A percentile compares a stretch with the other conserved stretches of the same genome.
Conservation (phyloP, 352 stramenopile genomes). For the Phytophthora capsici region DNA sequence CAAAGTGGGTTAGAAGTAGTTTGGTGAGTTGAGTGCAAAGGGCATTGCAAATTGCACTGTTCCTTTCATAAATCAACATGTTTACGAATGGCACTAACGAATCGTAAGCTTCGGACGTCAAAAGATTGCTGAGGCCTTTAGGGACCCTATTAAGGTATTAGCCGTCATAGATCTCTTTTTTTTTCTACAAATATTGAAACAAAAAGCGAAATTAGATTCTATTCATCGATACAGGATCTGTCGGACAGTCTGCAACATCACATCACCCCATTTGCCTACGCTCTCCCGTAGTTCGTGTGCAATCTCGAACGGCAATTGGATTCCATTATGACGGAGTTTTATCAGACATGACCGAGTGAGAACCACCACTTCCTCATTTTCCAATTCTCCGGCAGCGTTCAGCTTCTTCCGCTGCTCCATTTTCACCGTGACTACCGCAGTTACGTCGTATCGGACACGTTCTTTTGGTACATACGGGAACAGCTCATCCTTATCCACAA, state of each 20-base stretch:
- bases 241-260: slow-evolving; percentile 54
- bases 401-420: slow-evolving; percentile 18
- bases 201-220: too few species aligned
- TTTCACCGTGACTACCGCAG: slow-evolving; percentile 31
- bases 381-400: slow-evolving; percentile 4
- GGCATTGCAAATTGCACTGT: too few species aligned
- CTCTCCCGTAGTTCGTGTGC: slow-evolving; percentile 51
- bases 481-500: slow-evolving; percentile 48
- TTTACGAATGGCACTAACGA: too few species aligned
- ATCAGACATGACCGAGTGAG: slow-evolving; percentile 39
- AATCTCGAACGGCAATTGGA: slow-evolving; percentile 28
- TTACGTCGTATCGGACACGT: slow-evolving; percentile 46
- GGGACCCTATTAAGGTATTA: too few species aligned
- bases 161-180: too few species aligned
- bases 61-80: too few species aligned
- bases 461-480: slow-evolving; percentile 38
- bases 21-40: too few species aligned
- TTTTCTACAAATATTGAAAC: too few species aligned
- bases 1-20: too few species aligned
- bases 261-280: slow-evolving; percentile 51
- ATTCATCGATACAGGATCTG: slow-evolving; percentile 42
- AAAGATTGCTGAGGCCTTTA: too few species aligned
- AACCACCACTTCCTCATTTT: slow-evolving; percentile 38
- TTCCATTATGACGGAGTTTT: slow-evolving; percentile 29
- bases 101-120: too few species aligned